Conservation (phyloP, 2,329 filamentous ascomycete genomes). For the Sordariomycetes sp. region DNA sequence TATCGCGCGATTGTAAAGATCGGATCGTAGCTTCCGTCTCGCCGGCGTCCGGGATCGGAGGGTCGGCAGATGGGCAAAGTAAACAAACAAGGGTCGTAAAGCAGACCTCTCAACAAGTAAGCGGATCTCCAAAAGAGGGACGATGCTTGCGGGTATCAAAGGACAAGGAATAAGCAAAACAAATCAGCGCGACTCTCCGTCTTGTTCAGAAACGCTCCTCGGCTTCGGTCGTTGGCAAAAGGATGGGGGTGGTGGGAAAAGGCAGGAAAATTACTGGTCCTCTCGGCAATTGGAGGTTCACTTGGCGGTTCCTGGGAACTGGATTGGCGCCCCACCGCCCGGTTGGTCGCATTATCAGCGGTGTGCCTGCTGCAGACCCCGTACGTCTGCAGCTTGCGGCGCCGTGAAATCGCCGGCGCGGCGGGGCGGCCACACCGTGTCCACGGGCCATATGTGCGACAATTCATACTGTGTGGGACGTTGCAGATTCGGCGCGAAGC, state of each 20-base stretch:
- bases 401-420: no score
- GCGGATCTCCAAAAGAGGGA: no score
- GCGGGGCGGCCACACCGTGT: no score
- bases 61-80: no score
- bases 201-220: no score
- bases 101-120: no score
- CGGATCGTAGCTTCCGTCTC: no score
- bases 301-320: neutral
- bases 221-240: neutral
- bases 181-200: neutral
- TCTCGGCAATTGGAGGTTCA: neutral
- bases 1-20: no score
- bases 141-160: no score
- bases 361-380: neutral
- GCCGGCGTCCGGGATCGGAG: no score
- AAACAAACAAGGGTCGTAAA: no score
- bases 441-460: neutral
- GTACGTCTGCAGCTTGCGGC: neutral
- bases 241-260: neutral
- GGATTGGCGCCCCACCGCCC: neutral
- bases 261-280: neutral
- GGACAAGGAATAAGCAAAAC: no score
- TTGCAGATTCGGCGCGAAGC: neutral
- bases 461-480: neutral
- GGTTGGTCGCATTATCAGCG: neutral